phyloP scores from a whole-genome alignment of 2,329 filamentous ascomycete genomes.

The Dactylellina parvicollis region DNA sequence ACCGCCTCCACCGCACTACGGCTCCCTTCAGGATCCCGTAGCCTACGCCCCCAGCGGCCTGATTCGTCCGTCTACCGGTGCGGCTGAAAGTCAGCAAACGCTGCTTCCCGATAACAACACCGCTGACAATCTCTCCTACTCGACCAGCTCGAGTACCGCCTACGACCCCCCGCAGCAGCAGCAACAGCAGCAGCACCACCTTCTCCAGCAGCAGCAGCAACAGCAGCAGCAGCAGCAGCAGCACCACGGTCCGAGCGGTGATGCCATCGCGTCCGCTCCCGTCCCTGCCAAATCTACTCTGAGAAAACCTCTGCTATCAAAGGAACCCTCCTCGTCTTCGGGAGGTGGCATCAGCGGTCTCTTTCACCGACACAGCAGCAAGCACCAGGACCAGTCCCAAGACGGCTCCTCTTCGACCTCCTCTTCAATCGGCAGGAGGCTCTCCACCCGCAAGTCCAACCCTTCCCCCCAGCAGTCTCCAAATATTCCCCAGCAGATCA shows the following conservation, averaged over 20 bases:
- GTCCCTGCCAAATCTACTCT: conserved; percentile 46
- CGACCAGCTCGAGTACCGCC: conserved; percentile 27
- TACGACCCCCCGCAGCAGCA: conserved; percentile 22
- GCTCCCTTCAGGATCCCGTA: conserved; percentile 9
- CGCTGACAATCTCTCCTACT: conserved; percentile 38
- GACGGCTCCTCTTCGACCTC: conserved; percentile 17
- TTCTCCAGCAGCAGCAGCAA: conserved; percentile 7
- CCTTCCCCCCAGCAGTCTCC: conserved; percentile 41
- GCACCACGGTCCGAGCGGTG: conserved; percentile 5
- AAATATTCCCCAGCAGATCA: conserved; percentile 42
- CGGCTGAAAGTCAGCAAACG: conserved; percentile 53
- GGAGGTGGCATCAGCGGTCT: conserved; percentile 36
- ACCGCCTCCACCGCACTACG: conserved; percentile 5
- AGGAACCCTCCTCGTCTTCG: conserved; percentile 19
- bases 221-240: conserved; percentile 26
- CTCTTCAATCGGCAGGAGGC: conserved; percentile 39
- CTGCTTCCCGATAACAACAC: conserved; percentile 54
- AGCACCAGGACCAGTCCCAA: conserved; percentile 23
- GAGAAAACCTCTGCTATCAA: conserved; percentile 39
- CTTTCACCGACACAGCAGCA: conserved; percentile 46
- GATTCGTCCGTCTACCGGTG: conserved; percentile 45
- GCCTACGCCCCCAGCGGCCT: conserved; percentile 31
- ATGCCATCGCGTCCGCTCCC: conserved; percentile 8
- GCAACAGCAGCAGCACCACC: conserved; percentile 18
- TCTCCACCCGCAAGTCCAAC: conserved; percentile 36